Evolutionary conservation across 306 rosid species (phyloP).

Genomic region (Bauhinia variegata): DNA sequence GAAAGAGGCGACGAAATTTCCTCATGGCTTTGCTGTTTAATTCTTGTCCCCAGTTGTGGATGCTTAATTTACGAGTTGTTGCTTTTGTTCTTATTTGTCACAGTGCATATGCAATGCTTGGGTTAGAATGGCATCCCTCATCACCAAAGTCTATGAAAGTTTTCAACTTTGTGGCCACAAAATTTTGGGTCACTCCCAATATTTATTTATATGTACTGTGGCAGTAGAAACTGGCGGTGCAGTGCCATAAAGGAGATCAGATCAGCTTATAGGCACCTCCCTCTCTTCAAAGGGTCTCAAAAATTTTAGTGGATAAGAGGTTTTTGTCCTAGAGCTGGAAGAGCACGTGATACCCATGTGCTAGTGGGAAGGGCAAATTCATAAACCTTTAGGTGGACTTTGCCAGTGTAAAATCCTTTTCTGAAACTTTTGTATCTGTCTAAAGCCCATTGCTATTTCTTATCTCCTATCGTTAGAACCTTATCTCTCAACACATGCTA

Average conservation of each 20-base stretch:
- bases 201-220: background rate
- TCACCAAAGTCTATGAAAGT: background rate
- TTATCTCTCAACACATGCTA: conserved; percentile 37
- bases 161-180: conserved; percentile 19
- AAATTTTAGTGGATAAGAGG: conserved; percentile 35
- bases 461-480: conserved; percentile 28
- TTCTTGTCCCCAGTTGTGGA: conserved; percentile 33
- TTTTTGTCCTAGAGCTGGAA: conserved; percentile 41
- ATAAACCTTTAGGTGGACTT: conserved; percentile 35
- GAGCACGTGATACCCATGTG: conserved; percentile 65
- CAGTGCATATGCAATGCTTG: conserved; percentile 14
- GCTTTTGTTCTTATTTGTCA: conserved; percentile 37
- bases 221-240: background rate
- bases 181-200: background rate
- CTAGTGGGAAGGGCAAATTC: conserved; percentile 29
- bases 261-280: background rate
- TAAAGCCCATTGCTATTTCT: conserved; percentile 32
- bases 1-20: conserved; percentile 34
- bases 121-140: background rate
- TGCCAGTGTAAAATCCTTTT: conserved; percentile 45
- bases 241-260: conserved; percentile 24
- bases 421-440: conserved; percentile 42
- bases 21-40: conserved; percentile 28
- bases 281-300: conserved; percentile 18
- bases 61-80: conserved; percentile 12